Evolutionary conservation across 2,329 filamentous ascomycete genomes (phyloP).

Genomic region (Zasmidium angulare): DNA sequence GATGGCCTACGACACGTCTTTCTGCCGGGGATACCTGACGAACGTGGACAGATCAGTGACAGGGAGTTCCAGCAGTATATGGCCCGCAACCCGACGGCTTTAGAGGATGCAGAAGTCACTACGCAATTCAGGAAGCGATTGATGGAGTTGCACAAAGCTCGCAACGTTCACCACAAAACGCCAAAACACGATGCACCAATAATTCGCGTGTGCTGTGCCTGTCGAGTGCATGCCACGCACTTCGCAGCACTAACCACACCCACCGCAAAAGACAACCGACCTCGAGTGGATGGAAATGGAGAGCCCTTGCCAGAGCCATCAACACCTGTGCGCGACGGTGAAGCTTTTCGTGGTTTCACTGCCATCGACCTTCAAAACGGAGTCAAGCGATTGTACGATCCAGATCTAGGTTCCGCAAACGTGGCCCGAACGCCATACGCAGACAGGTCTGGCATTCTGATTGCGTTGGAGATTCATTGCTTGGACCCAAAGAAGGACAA

Average conservation of each 20-base stretch:
- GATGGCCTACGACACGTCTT: slow-evolving; percentile 31
- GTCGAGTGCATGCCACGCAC: slow-evolving; percentile 30
- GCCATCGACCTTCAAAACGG: slow-evolving; percentile 25
- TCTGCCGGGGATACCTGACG: slow-evolving; percentile 17
- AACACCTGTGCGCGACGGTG: slow-evolving; percentile 23
- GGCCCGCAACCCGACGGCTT: slow-evolving; percentile 9
- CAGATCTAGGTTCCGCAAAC: slow-evolving; percentile 26
- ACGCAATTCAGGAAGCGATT: slow-evolving; percentile 19
- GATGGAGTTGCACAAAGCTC: slow-evolving; percentile 18
- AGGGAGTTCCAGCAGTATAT: slow-evolving; percentile 19
- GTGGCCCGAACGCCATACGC: slow-evolving; percentile 30
- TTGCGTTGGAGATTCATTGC: slow-evolving; percentile 24
- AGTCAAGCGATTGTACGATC: slow-evolving; percentile 24
- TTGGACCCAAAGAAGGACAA: slow-evolving; percentile 21
- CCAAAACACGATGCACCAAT: slow-evolving; percentile 16
- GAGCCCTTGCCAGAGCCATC: slow-evolving; percentile 7
- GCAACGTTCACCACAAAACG: background rate
- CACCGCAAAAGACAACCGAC: slow-evolving; percentile 4
- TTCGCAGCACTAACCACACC: slow-evolving; percentile 28
- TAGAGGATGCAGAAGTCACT: slow-evolving; percentile 10
- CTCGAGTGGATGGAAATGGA: slow-evolving; percentile 1
- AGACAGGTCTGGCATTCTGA: slow-evolving; percentile 26
- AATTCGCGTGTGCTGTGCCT: slow-evolving; percentile 31
- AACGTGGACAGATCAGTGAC: slow-evolving; percentile 12
- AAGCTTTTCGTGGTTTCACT: slow-evolving; percentile 31